Base-by-base conservation (phyloP, 225 moss, liverwort and hornwort species). In the Bryoerythrophyllum caledonicum region DNA sequence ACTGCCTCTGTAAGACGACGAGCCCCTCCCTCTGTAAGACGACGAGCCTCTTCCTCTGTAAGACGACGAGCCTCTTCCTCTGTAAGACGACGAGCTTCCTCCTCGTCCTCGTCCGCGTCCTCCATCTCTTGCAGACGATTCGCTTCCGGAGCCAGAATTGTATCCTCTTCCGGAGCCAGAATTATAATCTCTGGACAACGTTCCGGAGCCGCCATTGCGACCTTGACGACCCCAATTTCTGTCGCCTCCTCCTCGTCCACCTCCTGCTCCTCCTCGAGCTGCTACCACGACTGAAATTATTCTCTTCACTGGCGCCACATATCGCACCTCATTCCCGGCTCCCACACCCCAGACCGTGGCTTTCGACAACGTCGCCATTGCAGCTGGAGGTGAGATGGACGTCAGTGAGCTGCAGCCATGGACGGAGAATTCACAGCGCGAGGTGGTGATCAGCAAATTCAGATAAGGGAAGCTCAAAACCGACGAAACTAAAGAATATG, bases 331-430 rank as follows among this genome's bases (percentile, higher is more conserved):
- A 40, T 15, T 65, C 14, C 44, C 54, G 4, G 20, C 25, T 46
- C 27, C 58, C 1, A 3, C 15, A 10, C 49, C 53, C 77, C 77
- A 44, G 34, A 77, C 56, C 1, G 43, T 13, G 25, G 57, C 70
- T 57, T 54, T 72, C 3, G 75, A 66, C 21, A 46, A 49, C 51
- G 58, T 77, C 26, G 65, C 80, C 65, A 70, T 65, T 49, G 48
- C 48, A 19, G 19, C 6, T 49, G 19, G 48, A 49, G 48, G 48
- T 49, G 48, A 49, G 17, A 49, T 49, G 48, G 48, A 5, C 48
- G 48, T 78, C 62, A 74, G 35, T n/a, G 24, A 5, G 56, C 30
- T 24, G 30, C 37, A 49, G 72, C 83, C 83, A 83, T 83, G 78
- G 59, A 63, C 30, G 40, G 55, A 15, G 28, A 41, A 43, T 65